These are phyloP conservation scores for Rhizophagus sp. DNA, from an alignment of 192 early-diverging fungal genomes.

Conservation along the genomic window DNA sequence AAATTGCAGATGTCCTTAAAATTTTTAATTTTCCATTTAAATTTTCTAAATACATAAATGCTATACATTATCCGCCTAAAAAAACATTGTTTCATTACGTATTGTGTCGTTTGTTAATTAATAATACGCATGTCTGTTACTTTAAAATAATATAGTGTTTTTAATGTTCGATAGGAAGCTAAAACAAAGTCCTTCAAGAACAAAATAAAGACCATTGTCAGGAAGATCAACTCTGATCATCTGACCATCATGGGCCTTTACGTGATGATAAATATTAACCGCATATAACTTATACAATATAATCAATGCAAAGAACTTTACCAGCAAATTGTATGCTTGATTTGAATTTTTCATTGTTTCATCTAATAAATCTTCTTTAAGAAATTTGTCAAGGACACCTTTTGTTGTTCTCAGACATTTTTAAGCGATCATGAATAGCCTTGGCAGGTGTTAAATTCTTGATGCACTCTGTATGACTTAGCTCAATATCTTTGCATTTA, in stretches of 20 bases:
- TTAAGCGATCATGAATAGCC: conserved; percentile 20
- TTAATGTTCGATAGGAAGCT: not conserved
- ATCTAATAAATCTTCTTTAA: conserved; percentile 20
- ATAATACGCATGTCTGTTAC: too few species aligned
- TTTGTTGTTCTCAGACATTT: conserved; percentile 24
- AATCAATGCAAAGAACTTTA: not conserved
- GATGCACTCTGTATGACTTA: conserved; percentile 29
- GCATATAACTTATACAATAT: not conserved
- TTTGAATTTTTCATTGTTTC: not conserved
- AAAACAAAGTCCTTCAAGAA: not conserved
- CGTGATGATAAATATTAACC: not conserved
- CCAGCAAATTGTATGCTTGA: conserved; percentile 9
- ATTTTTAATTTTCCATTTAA: too few species aligned
- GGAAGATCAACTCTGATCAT: conserved; percentile 5
- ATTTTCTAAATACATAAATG: too few species aligned
- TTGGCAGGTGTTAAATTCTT: not conserved
- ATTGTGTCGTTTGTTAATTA: too few species aligned
- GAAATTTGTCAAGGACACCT: conserved; percentile 24
- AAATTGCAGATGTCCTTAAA: too few species aligned
- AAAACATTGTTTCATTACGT: too few species aligned
- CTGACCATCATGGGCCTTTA: not conserved
- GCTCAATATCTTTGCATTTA: not conserved
- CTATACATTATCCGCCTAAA: too few species aligned
- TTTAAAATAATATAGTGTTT: too few species aligned
- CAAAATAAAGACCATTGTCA: conserved; percentile 11